A percentile compares a stretch with the other conserved stretches of the same genome.
Conservation (phyloP, 257 asterid species). For the Osmanthus fragrans region DNA sequence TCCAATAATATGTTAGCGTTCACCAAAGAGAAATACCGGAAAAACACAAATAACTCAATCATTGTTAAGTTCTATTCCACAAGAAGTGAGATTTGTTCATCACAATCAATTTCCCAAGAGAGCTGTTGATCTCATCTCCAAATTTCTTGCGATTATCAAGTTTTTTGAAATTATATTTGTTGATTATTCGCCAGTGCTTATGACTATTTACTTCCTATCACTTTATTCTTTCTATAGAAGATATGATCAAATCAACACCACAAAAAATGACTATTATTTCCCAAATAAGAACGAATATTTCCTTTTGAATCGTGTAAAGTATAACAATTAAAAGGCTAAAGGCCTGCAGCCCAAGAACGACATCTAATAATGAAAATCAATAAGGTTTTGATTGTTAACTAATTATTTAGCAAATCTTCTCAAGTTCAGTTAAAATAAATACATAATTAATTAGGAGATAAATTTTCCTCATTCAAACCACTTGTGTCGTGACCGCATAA, state of each 20-base stretch:
- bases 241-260: background rate
- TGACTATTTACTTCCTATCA: background rate
- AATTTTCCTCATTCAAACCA: background rate
- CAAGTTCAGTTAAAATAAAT: background rate
- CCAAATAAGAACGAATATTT: background rate
- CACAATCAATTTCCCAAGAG: background rate
- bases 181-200: background rate
- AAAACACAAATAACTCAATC: background rate
- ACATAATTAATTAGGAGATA: too few relatives aligned
- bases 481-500: background rate
- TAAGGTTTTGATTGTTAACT: background rate
- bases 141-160: background rate
- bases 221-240: background rate
- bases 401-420: background rate
- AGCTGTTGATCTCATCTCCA: background rate
- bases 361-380: background rate
- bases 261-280: background rate
- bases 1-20: too few relatives aligned
- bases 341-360: background rate
- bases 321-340: background rate
- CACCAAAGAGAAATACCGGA: background rate
- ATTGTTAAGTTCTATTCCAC: background rate
- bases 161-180: background rate
- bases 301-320: background rate
- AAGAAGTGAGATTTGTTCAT: background rate